Percentiles rank a stretch among this genome's conserved stretches.
Evolutionary conservation across 2,329 filamentous ascomycete species (phyloP).

Genomic region (Trichoderma sp.): DNA sequence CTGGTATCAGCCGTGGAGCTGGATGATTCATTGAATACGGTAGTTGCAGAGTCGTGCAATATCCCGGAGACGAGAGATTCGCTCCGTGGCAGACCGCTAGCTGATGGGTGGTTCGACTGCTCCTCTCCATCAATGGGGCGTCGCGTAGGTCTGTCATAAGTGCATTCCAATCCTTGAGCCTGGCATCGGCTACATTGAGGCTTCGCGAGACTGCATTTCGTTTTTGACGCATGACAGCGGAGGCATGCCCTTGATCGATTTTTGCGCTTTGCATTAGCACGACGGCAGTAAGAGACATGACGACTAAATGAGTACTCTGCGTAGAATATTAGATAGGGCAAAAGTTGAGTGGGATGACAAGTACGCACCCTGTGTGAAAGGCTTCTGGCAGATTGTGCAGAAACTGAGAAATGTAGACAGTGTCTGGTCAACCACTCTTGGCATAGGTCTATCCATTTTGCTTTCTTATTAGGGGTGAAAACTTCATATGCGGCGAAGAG

Average conservation of each 20-base stretch:
- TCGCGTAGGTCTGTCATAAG: not conserved
- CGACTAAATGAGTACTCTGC: not conserved
- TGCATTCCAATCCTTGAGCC: not conserved
- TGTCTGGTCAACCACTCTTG: not conserved
- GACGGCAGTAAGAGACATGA: constrained; percentile 1
- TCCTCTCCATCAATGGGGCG: not conserved
- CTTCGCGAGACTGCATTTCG: not conserved
- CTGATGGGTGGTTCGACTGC: not conserved
- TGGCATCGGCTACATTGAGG: not conserved
- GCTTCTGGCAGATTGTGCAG: not conserved
- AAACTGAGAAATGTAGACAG: not conserved
- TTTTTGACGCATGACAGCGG: not conserved
- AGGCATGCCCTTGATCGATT: not conserved
- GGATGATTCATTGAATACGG: not conserved
- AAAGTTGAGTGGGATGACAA: not conserved
- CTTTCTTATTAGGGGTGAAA: no score
- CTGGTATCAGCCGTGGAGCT: not conserved
- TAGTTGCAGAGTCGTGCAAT: not conserved
- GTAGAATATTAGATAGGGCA: not conserved
- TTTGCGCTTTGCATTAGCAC: not conserved
- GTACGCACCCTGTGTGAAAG: not conserved
- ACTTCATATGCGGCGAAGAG: no score
- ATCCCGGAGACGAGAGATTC: not conserved
- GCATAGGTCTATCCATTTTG: not conserved
- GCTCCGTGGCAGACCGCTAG: not conserved